Evolutionary conservation across 1,284 basidiomycete species (phyloP).

Genomic region (Leccinum angustisporum): DNA sequence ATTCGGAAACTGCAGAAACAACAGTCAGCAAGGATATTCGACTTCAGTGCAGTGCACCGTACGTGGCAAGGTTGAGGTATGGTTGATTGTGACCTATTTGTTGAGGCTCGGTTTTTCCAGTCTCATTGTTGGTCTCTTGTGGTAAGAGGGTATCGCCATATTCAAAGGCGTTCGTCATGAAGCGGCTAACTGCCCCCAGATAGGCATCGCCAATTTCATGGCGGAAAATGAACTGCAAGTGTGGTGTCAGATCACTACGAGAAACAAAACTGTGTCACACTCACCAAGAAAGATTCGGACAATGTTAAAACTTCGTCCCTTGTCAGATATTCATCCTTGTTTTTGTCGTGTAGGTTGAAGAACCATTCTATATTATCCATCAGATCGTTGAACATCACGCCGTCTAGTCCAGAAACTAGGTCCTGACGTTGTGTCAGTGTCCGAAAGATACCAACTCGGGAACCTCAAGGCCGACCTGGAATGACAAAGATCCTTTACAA

Average conservation of each 20-base stretch:
- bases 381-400: slow-evolving; percentile 93
- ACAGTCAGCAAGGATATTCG: slow-evolving; percentile 10
- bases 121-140: slow-evolving; percentile 40
- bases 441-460: not conserved
- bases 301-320: slow-evolving; percentile 96
- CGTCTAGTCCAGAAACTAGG: slow-evolving; percentile 85
- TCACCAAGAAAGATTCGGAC: slow-evolving; percentile 89
- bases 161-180: slow-evolving; percentile 97
- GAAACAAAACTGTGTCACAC: slow-evolving; percentile 26
- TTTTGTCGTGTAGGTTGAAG: slow-evolving; percentile 94
- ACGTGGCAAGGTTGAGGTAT: slow-evolving; percentile 85
- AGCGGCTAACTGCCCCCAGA: slow-evolving; percentile 90
- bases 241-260: slow-evolving; percentile 4
- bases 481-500: slow-evolving; percentile 77
- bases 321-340: slow-evolving; percentile 91
- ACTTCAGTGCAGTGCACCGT: slow-evolving; percentile 27
- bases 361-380: slow-evolving; percentile 99
- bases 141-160: slow-evolving; percentile 86
- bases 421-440: slow-evolving; percentile 54
- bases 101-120: slow-evolving; percentile 45
- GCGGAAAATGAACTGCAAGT: slow-evolving; percentile 89
- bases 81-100: slow-evolving; percentile 73
- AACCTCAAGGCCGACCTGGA: slow-evolving; percentile 55
- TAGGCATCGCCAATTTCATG: slow-evolving; percentile 97
- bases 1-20: slow-evolving; percentile 78